phyloP scores from a whole-genome alignment of 2,329 filamentous ascomycete genomes.

The Rutstroemia sp. region DNA sequence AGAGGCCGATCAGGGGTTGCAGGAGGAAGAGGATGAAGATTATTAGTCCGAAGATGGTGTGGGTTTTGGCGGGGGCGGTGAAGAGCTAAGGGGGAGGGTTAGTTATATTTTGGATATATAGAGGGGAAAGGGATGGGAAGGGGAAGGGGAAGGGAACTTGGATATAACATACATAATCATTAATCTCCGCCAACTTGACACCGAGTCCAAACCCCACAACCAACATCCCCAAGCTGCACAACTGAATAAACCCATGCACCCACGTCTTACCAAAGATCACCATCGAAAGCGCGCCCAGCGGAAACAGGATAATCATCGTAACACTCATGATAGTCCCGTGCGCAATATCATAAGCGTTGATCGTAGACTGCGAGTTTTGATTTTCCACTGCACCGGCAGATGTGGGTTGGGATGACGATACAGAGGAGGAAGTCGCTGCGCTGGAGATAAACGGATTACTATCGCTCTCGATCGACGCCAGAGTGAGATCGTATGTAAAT shows the following conservation, averaged over 20 bases:
- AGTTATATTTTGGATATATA: neutral
- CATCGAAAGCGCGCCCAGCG: conserved; percentile 53
- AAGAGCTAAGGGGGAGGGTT: neutral
- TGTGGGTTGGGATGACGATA: neutral
- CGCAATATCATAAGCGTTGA: conserved; percentile 25
- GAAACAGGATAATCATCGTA: conserved; percentile 51
- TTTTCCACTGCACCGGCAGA: conserved; percentile 1
- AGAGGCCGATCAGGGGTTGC: conserved; percentile 49
- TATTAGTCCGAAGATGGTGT: conserved; percentile 49
- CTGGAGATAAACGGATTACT: conserved; percentile 21
- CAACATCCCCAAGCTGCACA: conserved; percentile 47
- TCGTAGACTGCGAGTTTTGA: neutral
- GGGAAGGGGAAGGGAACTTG: too few relatives aligned
- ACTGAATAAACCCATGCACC: conserved; percentile 50
- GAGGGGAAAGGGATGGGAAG: neutral
- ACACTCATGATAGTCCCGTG: conserved; percentile 56
- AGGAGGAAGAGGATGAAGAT: conserved; percentile 47
- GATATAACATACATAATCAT: conserved; percentile 23
- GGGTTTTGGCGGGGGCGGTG: conserved; percentile 37
- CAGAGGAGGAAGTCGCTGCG: neutral
- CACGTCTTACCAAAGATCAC: conserved; percentile 39
- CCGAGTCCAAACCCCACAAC: conserved; percentile 58
- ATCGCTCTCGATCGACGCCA: conserved; percentile 18
- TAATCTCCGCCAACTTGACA: conserved; percentile 38
- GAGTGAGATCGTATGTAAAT: conserved; percentile 22